These are phyloP conservation scores for Vitis rotundifolia DNA, from an alignment of 164 flowering plant genomes.

Conservation along the genomic window DNA sequence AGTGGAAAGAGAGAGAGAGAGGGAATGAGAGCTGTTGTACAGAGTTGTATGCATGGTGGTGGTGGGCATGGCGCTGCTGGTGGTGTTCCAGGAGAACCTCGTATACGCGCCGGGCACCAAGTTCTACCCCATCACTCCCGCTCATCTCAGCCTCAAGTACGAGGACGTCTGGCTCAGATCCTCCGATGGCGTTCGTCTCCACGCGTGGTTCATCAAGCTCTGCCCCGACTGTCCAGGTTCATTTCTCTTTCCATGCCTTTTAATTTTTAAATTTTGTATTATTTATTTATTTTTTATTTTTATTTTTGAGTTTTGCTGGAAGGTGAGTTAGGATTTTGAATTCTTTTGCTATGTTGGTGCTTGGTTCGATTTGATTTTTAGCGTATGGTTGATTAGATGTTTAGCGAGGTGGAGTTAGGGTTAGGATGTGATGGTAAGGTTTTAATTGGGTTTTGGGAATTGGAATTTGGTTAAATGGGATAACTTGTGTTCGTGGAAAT, in stretches of 20 bases:
- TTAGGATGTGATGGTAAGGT: no score
- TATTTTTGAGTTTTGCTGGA: not conserved
- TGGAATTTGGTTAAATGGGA: no score
- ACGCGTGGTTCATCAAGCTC: conserved; percentile 98
- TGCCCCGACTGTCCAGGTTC: conserved; percentile 82
- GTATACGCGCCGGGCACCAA: conserved; percentile 94
- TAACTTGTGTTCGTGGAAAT: no score
- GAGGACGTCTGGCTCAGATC: conserved; percentile 97
- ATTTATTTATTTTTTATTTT: not conserved
- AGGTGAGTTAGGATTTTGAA: no score
- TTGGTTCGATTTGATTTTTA: no score
- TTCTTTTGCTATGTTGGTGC: no score
- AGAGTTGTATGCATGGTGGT: conserved; percentile 83
- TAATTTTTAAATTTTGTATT: no score
- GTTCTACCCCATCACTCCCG: conserved; percentile 81
- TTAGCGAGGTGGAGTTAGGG: no score
- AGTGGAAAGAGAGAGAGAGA: conserved; percentile 10
- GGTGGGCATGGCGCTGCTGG: conserved; percentile 83
- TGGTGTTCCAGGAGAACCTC: conserved; percentile 88
- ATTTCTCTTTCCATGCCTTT: conserved; percentile 4
- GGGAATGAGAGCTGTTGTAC: conserved; percentile 30
- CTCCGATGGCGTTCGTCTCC: conserved; percentile 91
- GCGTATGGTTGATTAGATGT: no score
- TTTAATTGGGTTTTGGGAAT: no score
- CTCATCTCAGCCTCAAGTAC: conserved; percentile 75